These are phyloP conservation scores for Dothistroma pini DNA, from an alignment of 2,329 filamentous ascomycete genomes.

Conservation along the genomic window DNA sequence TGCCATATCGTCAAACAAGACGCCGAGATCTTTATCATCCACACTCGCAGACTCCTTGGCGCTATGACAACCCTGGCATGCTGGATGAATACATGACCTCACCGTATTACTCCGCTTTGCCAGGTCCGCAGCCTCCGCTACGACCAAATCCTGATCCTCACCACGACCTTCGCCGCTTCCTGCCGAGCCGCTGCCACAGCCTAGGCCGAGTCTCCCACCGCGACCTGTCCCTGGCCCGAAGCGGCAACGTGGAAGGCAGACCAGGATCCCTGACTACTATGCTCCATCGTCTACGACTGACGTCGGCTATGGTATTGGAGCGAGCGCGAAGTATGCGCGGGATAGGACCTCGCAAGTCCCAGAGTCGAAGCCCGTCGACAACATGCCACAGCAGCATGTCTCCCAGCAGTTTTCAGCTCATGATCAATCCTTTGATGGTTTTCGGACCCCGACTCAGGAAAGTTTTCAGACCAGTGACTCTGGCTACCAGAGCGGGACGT, in stretches of 20 bases:
- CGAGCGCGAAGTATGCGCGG: not conserved
- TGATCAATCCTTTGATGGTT: not conserved
- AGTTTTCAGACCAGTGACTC: not conserved
- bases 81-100: not conserved
- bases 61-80: not conserved
- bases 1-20: not conserved
- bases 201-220: not conserved
- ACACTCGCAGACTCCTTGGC: not conserved
- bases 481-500: not conserved
- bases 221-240: not conserved
- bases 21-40: not conserved
- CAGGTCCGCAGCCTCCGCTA: not conserved
- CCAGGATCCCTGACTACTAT: not conserved
- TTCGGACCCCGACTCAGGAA: not conserved
- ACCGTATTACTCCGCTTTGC: not conserved
- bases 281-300: not conserved
- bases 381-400: not conserved
- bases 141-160: not conserved
- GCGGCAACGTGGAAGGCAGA: not conserved
- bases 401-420: not conserved
- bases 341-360: not conserved
- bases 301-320: not conserved
- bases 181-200: not conserved
- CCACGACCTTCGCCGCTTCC: not conserved
- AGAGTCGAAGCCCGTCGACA: not conserved